Base-by-base conservation (phyloP, 148 eudicot genomes). In the Chenopodium formosanum region DNA sequence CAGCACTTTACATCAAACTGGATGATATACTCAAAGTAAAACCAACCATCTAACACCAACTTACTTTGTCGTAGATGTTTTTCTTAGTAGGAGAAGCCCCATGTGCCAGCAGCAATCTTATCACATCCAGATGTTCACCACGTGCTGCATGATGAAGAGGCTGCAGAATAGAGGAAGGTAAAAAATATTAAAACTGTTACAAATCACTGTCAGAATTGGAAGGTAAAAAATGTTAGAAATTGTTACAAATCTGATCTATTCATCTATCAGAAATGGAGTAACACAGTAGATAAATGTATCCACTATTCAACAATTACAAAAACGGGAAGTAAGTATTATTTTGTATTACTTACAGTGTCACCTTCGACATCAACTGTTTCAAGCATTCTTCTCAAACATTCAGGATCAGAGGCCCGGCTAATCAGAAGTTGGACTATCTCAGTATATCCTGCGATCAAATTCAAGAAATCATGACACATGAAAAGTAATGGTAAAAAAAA, bases 71-170 rank as follows among this genome's bases (percentile, higher is more conserved):
- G 82, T 88, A 93, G 11, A 80, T 62, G 82, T 95, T 95, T 78
- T 86, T 87, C 85, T 64, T 89, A 10, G 90, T 79, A 77, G 91
- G 89, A 79, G 91, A 88, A 63, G 99, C 92, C 29, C 97, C 97
- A 80, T 87, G 82, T n/a, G 88, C 88, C 78, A 95, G 81, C 85
- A 95, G 84, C 86, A 94, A 82, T 83, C 88, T 85, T 32, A 95
- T 83, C 34, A 86, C 88, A 76, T 90, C 83, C 71, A 80, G 83
- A 81, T 94, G 94, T 80, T 95, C 99, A 62, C 99, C 97, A 85
- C 97, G 89, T 25, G 97, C 93, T 23, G 99, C 99, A 83, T 95
- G 97, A 90, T 95, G 99, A 86, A 95, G 99, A 80, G 99, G 99
- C 99, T 95, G 82, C 52, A 76, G 5, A 40, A 40, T 40, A 6